phyloP scores from a whole-genome alignment of 2,329 filamentous ascomycete species.

The Colletotrichum navitas region DNA sequence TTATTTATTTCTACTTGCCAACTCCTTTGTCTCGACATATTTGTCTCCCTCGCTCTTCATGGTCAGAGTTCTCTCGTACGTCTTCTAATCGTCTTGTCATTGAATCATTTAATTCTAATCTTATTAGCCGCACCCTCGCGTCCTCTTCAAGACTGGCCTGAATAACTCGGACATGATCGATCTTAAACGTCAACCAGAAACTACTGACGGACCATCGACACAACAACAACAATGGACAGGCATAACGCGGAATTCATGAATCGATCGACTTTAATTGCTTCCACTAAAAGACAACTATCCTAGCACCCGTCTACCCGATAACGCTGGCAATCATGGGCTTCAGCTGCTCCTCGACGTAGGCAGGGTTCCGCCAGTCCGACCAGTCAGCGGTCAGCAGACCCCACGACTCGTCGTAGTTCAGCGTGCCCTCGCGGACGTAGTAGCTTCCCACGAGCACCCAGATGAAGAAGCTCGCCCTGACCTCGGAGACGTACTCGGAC shows the following conservation, averaged over 20 bases:
- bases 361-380: conserved; percentile 62
- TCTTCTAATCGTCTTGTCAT: too few species aligned
- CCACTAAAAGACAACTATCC: not conserved
- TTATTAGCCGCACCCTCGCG: not conserved
- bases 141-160: not conserved
- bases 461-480: conserved; percentile 68
- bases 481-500: conserved; percentile 59
- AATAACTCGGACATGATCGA: not conserved
- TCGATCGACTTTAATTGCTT: not conserved
- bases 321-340: conserved; percentile 55
- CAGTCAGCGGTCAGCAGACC: conserved; percentile 67
- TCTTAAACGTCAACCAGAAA: not conserved
- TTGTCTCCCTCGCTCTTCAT: too few species aligned
- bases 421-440: conserved; percentile 64
- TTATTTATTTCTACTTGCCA: too few species aligned
- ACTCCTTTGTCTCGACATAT: too few species aligned
- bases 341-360: conserved; percentile 57
- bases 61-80: too few species aligned
- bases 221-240: not conserved
- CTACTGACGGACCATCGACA: not conserved
- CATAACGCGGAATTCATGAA: too few species aligned
- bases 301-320: conserved; percentile 33
- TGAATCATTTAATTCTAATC: not conserved
- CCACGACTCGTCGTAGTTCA: conserved; percentile 71
- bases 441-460: conserved; percentile 72